Conservation (phyloP, 164 flowering plant genomes). For the Platanus orientalis region DNA sequence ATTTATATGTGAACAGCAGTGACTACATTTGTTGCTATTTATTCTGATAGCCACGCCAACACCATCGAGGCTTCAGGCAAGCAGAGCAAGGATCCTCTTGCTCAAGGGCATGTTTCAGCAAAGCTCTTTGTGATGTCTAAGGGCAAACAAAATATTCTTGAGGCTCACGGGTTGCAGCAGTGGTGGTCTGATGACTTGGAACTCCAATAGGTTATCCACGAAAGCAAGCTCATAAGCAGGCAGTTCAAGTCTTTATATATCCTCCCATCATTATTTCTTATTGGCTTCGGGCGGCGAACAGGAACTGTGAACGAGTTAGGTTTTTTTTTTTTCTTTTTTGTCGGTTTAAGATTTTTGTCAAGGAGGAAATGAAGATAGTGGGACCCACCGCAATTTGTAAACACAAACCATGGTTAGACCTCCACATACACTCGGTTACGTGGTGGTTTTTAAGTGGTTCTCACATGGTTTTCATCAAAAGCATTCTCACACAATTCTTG, state of each 20-base stretch:
- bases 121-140: conserved; percentile 82
- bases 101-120: conserved; percentile 38
- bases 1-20: conserved; percentile 80
- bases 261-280: conserved; percentile 40
- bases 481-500: too few species aligned
- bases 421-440: too few species aligned
- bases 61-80: conserved; percentile 22
- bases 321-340: too few species aligned
- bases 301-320: too few species aligned
- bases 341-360: too few species aligned
- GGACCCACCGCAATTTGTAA: too few species aligned
- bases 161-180: conserved; percentile 91
- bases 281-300: too few species aligned
- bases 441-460: too few species aligned
- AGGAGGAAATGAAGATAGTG: too few species aligned
- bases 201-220: conserved; percentile 56
- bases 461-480: too few species aligned
- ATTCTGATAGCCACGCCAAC: conserved; percentile 36
- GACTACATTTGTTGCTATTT: conserved; percentile 90
- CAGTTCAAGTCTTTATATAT: conserved; percentile 77
- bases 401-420: too few species aligned
- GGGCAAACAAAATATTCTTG: conserved; percentile 84
- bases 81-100: conserved; percentile 42
- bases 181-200: conserved; percentile 97
- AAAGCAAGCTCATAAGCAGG: conserved; percentile 70